Evolutionary conservation across 331 rosid species (phyloP), one percentile per base, ranked within the genome.

Genomic region (Cydonia oblonga): DNA sequence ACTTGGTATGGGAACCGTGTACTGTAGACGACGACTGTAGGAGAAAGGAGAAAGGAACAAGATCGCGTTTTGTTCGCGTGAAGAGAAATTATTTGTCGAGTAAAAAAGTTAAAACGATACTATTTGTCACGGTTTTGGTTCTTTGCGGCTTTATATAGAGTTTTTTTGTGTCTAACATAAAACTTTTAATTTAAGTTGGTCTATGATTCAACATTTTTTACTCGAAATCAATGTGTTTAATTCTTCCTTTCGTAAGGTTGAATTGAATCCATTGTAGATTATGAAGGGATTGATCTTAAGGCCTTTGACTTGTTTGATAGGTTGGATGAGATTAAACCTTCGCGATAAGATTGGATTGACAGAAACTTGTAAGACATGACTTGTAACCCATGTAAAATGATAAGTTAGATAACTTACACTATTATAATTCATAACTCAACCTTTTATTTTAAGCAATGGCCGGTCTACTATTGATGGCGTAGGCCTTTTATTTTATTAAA

Each of bases 341-440:
- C 10, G 0, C 0, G 15, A 40, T 40, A 40, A 40, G 0, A 40
- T 40, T 40, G 0, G 0, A 40, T 40, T 40, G 46, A 0, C 1
- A 38, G 44, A 35, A 4, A 35, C 13, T 35, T 9, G 1, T 35
- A 35, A 35, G 0, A 35, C 42, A 35, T 0, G 5, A 3, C 5
- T 38, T 38, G 44, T 38, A 38, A 38, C 14, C 0, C 5, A 38
- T 38, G 14, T 38, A 38, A 38, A 38, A 38, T 3, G 4, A 38
- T 38, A 10, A 0, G 0, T 38, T 38, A 38, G 0, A 38, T 38
- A 38, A 38, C 44, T 38, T 38, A 38, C 1, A 3, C 14, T 10
- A 38, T 38, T 38, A 38, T 38, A 38, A 38, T 38, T 38, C 1
- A 38, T 38, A 38, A 38, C 44, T 0, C 1, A 35, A 0, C 12